phyloP scores from a whole-genome alignment of 306 rosid species.

The Citrullus mucosospermus region DNA sequence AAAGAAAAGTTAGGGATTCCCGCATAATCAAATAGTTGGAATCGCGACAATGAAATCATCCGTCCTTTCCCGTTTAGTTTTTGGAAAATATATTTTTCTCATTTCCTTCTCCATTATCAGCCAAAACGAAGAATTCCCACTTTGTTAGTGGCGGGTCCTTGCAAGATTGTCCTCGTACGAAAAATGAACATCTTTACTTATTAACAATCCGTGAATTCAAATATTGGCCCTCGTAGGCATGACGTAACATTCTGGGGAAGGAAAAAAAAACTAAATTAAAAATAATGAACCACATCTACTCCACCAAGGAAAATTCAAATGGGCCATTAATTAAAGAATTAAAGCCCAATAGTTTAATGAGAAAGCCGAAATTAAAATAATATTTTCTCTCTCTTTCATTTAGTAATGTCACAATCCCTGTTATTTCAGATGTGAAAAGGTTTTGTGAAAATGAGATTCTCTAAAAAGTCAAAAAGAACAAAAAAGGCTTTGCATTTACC shows the following conservation, averaged over 20 bases:
- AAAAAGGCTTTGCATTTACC: not conserved
- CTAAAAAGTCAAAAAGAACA: not conserved
- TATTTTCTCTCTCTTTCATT: not conserved
- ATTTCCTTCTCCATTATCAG: too few species aligned
- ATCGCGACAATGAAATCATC: not conserved
- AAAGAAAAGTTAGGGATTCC: not conserved
- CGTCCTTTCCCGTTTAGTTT: too few species aligned
- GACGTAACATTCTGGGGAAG: not conserved
- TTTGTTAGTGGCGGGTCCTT: too few species aligned
- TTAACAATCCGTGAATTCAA: too few species aligned
- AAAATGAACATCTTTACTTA: too few species aligned
- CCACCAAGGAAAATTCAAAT: slow-evolving; percentile 1
- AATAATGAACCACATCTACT: not conserved
- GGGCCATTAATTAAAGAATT: not conserved
- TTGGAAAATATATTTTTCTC: too few species aligned
- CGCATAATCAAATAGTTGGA: not conserved
- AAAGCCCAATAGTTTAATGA: not conserved
- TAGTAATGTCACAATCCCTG: not conserved
- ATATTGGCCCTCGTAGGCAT: not conserved
- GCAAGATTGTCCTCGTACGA: too few species aligned
- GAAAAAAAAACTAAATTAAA: not conserved
- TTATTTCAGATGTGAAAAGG: slow-evolving; percentile 7
- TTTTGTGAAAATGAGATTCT: not conserved
- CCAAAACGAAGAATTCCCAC: too few species aligned
- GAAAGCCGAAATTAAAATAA: not conserved